A percentile compares a stretch with the other conserved stretches of the same genome.
phyloP scores from a whole-genome alignment of 768 basidiomycete genomes.

The Nevesoporus exiguus region DNA sequence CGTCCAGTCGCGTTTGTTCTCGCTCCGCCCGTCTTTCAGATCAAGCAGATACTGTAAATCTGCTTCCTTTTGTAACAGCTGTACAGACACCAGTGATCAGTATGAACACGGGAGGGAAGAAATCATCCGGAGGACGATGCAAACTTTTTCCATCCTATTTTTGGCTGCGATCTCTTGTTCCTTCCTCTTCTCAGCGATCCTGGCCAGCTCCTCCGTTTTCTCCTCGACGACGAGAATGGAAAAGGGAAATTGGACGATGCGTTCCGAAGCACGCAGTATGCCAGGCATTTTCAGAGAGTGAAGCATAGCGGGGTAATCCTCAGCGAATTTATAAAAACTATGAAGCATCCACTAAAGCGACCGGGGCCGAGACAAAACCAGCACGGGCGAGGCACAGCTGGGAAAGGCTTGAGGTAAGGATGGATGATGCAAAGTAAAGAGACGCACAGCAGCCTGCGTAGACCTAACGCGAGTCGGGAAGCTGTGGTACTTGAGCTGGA shows the following conservation, averaged over 20 bases:
- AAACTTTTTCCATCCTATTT: slow-evolving; percentile 80
- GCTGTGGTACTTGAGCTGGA: slow-evolving; percentile 92
- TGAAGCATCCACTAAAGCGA: slow-evolving; percentile 82
- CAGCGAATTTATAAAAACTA: slow-evolving; percentile 78
- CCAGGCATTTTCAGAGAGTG: slow-evolving; percentile 63
- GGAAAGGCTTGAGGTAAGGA: background rate
- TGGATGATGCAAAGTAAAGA: background rate
- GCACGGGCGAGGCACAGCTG: too few relatives aligned
- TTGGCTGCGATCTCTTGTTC: slow-evolving; percentile 90
- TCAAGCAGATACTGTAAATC: slow-evolving; percentile 64
- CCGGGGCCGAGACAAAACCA: background rate
- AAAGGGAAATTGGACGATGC: slow-evolving; percentile 88
- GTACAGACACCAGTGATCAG: background rate
- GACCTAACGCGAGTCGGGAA: slow-evolving; percentile 84
- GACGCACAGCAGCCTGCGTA: slow-evolving; percentile 69
- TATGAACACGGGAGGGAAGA: background rate
- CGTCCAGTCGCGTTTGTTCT: slow-evolving; percentile 72
- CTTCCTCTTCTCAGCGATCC: slow-evolving; percentile 71
- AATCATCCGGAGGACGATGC: background rate
- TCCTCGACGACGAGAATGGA: slow-evolving; percentile 58
- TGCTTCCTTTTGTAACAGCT: slow-evolving; percentile 75
- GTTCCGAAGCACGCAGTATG: slow-evolving; percentile 59
- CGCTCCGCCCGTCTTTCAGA: slow-evolving; percentile 58
- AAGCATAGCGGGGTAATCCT: slow-evolving; percentile 71
- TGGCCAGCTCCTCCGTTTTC: slow-evolving; percentile 83